A percentile compares a stretch with the other conserved stretches of the same genome.
These are phyloP conservation scores for Chlorella vulgaris DNA, from an alignment of 139 green algal species.

Conservation along the genomic window DNA sequence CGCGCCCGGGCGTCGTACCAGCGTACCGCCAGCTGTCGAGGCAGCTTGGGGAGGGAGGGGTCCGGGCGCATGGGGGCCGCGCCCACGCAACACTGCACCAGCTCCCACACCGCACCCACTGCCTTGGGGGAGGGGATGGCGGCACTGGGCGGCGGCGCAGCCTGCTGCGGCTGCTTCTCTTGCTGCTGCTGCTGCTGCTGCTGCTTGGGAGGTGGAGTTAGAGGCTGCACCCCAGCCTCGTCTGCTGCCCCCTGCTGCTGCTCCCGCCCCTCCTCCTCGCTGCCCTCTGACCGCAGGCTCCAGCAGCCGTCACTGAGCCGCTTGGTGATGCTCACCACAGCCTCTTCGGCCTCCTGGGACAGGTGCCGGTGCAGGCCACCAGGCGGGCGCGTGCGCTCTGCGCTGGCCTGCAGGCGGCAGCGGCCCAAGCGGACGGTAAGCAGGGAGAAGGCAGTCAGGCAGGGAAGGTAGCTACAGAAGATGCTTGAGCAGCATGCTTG, in stretches of 20 bases:
- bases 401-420: conserved; percentile 16
- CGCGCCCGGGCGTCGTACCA: conserved; percentile 81
- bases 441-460: not conserved
- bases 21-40: conserved; percentile 6
- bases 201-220: not conserved
- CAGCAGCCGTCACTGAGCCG: not conserved
- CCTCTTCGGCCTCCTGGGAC: not conserved
- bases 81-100: conserved; percentile 53
- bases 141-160: not conserved
- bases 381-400: not conserved
- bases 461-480: too few relatives aligned
- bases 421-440: not conserved
- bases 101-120: conserved; percentile 50
- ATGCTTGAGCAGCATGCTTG: not conserved
- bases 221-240: too few relatives aligned
- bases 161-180: not conserved
- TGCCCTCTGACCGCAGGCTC: not conserved
- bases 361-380: not conserved
- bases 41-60: not conserved
- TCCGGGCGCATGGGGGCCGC: conserved; percentile 9
- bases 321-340: not conserved
- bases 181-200: conserved; percentile 1
- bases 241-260: not conserved
- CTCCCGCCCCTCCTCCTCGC: not conserved
- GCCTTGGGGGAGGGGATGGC: conserved; percentile 34